phyloP scores from a whole-genome alignment of 106 monocot species.

The Xerophyta viscosa region DNA sequence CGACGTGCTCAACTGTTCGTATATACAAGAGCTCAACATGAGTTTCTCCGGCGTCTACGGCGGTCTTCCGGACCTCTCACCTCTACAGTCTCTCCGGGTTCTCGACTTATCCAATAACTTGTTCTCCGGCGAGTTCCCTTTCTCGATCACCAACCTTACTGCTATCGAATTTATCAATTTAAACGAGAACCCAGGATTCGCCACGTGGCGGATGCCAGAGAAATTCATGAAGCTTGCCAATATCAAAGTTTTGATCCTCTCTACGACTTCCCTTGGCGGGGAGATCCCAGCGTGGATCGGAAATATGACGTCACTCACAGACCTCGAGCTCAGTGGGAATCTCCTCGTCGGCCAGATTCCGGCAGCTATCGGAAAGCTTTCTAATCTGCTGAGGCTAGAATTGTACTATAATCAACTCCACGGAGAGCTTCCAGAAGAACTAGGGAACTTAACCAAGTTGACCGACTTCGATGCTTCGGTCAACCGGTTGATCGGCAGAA shows the following conservation, averaged over 20 bases:
- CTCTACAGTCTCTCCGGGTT: constrained; percentile 31
- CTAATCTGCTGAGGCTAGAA: constrained; percentile 57
- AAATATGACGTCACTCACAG: constrained; percentile 83
- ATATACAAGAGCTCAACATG: constrained; percentile 58
- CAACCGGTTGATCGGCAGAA: constrained; percentile 60
- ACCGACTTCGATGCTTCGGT: constrained; percentile 74
- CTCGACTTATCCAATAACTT: constrained; percentile 73
- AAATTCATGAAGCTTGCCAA: constrained; percentile 34
- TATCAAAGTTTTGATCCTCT: constrained; percentile 63
- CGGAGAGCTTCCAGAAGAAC: constrained; percentile 62
- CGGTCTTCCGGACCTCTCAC: constrained; percentile 58
- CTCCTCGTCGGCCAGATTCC: constrained; percentile 64
- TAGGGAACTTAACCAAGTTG: constrained; percentile 68
- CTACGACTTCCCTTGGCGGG: constrained; percentile 62
- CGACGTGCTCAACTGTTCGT: constrained; percentile 58
- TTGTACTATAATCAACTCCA: constrained; percentile 75
- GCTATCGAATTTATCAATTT: constrained; percentile 56
- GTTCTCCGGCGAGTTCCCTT: constrained; percentile 70
- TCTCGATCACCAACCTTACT: constrained; percentile 62
- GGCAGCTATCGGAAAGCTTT: constrained; percentile 48
- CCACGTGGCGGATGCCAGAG: constrained; percentile 55
- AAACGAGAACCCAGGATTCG: constrained; percentile 76
- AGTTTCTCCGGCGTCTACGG: constrained; percentile 47
- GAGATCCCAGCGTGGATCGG: constrained; percentile 77
- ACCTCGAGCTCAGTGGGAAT: constrained; percentile 82